Conservation (phyloP, 176 grass and related monocot genomes). For the maize (Zea mays) region Zm-B73-REFERENCE-NAM-5.0 NC_050097.1:6902501-6903000, state of each 20-base stretch:
- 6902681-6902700: background rate
- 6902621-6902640: too few relatives aligned
- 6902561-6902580: background rate
- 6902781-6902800: background rate
- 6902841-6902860: conserved; percentile 7
- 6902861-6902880: background rate
- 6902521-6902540: background rate
- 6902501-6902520: conserved; percentile 35
- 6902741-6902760: conserved; percentile 32
- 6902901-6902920: background rate
- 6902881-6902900: conserved; percentile 24
- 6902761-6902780: conserved; percentile 35
- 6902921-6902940: background rate
- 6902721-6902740: background rate
- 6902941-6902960: background rate
- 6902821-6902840: background rate
- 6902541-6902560: background rate
- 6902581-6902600: background rate
- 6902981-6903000: too few relatives aligned
- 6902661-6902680: too few relatives aligned
- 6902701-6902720: conserved; percentile 3
- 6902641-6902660: too few relatives aligned
- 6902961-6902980: too few relatives aligned
- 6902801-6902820: background rate
- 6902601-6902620: too few relatives aligned